Evolutionary conservation across 345 rosid genomes (phyloP).

Genomic region (Boechera divaricarpa): DNA sequence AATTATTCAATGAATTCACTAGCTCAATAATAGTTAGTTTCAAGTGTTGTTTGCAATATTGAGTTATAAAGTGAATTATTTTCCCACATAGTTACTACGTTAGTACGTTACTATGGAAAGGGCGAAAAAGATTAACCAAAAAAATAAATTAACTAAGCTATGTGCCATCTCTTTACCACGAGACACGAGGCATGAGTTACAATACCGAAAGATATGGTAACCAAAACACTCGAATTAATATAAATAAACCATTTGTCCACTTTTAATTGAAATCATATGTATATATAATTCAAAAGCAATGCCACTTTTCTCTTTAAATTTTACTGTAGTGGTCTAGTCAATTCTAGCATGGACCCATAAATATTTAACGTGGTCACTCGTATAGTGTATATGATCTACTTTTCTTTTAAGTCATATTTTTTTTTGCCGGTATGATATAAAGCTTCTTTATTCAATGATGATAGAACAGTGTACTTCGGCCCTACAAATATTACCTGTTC

Average conservation of each 20-base stretch:
- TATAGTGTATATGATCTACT: conserved; percentile 44
- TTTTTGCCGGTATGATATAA: conserved; percentile 28
- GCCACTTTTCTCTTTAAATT: conserved; percentile 38
- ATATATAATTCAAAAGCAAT: conserved; percentile 35
- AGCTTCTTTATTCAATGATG: conserved; percentile 41
- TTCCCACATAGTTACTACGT: not conserved
- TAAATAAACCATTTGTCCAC: conserved; percentile 30
- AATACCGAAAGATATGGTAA: conserved; percentile 13
- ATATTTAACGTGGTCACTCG: conserved; percentile 45
- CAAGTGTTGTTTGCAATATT: conserved; percentile 12
- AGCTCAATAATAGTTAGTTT: not conserved
- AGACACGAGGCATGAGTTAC: conserved; percentile 14
- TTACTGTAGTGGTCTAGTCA: conserved; percentile 48
- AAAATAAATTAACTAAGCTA: not conserved
- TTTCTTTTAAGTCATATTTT: conserved; percentile 32
- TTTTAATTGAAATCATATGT: conserved; percentile 28
- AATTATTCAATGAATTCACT: not conserved
- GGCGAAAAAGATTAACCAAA: not conserved
- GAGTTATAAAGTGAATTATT: not conserved
- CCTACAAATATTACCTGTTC: conserved; percentile 39
- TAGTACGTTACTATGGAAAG: not conserved
- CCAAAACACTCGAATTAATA: conserved; percentile 8
- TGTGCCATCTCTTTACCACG: not conserved
- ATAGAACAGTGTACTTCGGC: conserved; percentile 35
- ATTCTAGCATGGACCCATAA: conserved; percentile 48